A percentile compares a stretch with the other conserved stretches of the same genome.
Conservation (phyloP, 306 rosid species). For the Hylodesmum podocarpum region DNA sequence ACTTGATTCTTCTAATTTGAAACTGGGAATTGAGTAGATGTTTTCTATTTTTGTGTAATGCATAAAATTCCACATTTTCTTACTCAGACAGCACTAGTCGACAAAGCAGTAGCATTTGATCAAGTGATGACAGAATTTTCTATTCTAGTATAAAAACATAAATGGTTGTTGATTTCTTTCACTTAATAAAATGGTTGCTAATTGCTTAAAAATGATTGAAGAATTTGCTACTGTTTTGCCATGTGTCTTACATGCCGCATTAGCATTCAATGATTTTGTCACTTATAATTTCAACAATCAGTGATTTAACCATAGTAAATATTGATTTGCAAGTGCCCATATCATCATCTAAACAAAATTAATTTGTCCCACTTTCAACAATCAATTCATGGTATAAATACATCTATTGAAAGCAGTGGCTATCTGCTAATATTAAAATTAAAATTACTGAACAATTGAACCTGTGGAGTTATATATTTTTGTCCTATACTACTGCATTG, state of each 20-base stretch:
- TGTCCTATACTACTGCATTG: background rate
- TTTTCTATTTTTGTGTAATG: background rate
- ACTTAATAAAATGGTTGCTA: background rate
- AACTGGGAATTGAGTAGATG: background rate
- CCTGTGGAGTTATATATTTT: background rate
- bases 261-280: background rate
- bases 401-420: slow-evolving; percentile 5
- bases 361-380: background rate
- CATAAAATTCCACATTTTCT: no score
- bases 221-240: background rate
- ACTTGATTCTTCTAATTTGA: slow-evolving; percentile 6
- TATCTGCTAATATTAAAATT: background rate
- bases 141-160: no score
- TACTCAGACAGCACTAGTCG: no score
- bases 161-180: background rate
- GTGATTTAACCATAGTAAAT: slow-evolving; percentile 1
- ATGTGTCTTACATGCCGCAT: background rate
- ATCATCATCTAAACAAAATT: background rate
- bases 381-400: background rate
- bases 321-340: background rate
- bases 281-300: background rate
- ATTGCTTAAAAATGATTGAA: background rate
- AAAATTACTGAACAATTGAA: background rate
- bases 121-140: no score
- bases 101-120: no score